A percentile compares a stretch with the other conserved stretches of the same genome.
These are phyloP conservation scores for Oidiodendron maius DNA, from an alignment of 495 filamentous ascomycete species.

Conservation along the genomic window DNA sequence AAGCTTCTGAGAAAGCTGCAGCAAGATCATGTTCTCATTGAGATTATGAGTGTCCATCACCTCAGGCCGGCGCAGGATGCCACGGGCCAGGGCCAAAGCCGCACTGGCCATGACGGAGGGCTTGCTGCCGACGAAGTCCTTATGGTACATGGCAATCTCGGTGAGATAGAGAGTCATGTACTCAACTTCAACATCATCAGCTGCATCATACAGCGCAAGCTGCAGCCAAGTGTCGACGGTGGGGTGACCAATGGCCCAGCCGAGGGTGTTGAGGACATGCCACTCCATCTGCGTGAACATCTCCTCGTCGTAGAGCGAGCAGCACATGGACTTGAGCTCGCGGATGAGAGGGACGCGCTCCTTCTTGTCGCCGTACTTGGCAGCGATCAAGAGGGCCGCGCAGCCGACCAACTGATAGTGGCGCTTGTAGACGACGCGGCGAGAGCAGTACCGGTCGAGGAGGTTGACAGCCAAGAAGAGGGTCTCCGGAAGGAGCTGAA, in stretches of 20 bases:
- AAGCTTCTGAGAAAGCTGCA: slow-evolving; percentile 82
- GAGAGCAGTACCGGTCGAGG: slow-evolving; percentile 94
- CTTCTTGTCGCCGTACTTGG: slow-evolving; percentile 98
- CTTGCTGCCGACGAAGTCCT: slow-evolving; percentile 86
- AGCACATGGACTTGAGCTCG: slow-evolving; percentile 98
- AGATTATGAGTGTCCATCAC: slow-evolving; percentile 73
- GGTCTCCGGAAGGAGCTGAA: slow-evolving; percentile 89
- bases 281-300: slow-evolving; percentile 99
- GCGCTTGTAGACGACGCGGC: slow-evolving; percentile 97
- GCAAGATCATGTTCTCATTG: slow-evolving; percentile 69
- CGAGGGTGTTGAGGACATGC: slow-evolving; percentile 97
- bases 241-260: slow-evolving; percentile 92
- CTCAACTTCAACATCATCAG: slow-evolving; percentile 82
- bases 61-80: slow-evolving; percentile 73
- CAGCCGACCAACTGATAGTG: slow-evolving; percentile 98
- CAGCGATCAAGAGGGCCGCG: slow-evolving; percentile 89
- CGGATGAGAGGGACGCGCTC: slow-evolving; percentile 92
- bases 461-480: slow-evolving; percentile 95
- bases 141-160: slow-evolving; percentile 92
- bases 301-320: slow-evolving; percentile 94
- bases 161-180: slow-evolving; percentile 91
- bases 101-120: slow-evolving; percentile 88
- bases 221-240: slow-evolving; percentile 92
- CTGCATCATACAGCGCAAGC: slow-evolving; percentile 56
- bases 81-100: slow-evolving; percentile 77